Conservation (phyloP, 1,139 yeast species). For the Pichia sp. region DNA sequence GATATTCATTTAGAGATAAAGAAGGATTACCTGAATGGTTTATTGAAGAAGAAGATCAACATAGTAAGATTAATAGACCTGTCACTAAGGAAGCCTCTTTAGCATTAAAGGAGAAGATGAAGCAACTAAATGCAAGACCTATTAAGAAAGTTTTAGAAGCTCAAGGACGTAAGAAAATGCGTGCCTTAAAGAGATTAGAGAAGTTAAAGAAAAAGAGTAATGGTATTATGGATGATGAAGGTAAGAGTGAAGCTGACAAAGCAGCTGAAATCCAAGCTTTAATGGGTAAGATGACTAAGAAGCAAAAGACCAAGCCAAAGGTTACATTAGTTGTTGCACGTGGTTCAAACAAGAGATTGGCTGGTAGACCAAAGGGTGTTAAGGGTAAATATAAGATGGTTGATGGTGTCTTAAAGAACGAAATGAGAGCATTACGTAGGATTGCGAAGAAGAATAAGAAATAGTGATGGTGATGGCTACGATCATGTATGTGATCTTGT, state of each 20-base stretch:
- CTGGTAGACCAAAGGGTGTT: constrained; percentile 95
- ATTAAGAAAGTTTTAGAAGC: constrained; percentile 97
- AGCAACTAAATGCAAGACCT: constrained; percentile 91
- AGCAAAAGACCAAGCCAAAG: constrained; percentile 70
- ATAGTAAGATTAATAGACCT: constrained; percentile 81
- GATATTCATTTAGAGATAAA: constrained; percentile 83
- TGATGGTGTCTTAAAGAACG: constrained; percentile 96
- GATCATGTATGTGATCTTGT: too few relatives aligned
- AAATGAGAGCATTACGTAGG: constrained; percentile 86
- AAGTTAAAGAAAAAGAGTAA: constrained; percentile 92
- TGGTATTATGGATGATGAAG: constrained; percentile 78
- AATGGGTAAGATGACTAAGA: constrained; percentile 71
- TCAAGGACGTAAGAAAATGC: constrained; percentile 91
- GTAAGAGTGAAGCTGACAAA: constrained; percentile 85
- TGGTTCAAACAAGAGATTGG: constrained; percentile 76
- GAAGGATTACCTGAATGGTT: constrained; percentile 97
- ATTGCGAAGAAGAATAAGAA: constrained; percentile 76
- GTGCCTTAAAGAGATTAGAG: constrained; percentile 84
- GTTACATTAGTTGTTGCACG: constrained; percentile 86
- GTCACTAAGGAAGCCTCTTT: constrained; percentile 94
- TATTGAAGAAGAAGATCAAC: constrained; percentile 80
- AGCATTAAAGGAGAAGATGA: constrained; percentile 84
- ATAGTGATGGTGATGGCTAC: constrained; percentile 18
- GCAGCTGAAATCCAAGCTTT: constrained; percentile 86
- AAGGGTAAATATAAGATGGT: constrained; percentile 99